A percentile compares a stretch with the other conserved stretches of the same genome.
Conservation (phyloP, 371 early-diverging fungal species). For the Cokeromyces recurvatus region DNA sequence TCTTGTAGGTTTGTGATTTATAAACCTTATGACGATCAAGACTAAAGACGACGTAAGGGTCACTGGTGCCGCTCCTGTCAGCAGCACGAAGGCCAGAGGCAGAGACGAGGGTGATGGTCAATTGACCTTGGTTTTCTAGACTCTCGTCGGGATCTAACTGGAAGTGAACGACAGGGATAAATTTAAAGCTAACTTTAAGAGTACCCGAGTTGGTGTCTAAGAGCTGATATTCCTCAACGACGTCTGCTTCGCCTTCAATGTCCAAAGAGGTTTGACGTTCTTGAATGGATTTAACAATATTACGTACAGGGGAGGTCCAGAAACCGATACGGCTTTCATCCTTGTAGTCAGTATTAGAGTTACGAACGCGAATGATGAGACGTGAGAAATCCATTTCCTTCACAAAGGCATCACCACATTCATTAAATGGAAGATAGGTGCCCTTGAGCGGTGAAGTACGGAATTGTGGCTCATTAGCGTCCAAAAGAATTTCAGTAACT, state of each 20-base stretch:
- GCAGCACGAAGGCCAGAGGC: slow-evolving; percentile 35
- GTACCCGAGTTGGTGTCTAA: slow-evolving; percentile 13
- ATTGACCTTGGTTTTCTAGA: slow-evolving; percentile 33
- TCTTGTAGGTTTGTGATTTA: slow-evolving; percentile 71
- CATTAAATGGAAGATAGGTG: slow-evolving; percentile 13
- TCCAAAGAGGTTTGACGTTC: not conserved
- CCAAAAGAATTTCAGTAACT: slow-evolving; percentile 24
- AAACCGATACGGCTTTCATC: slow-evolving; percentile 13
- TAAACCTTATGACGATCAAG: slow-evolving; percentile 69
- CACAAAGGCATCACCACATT: slow-evolving; percentile 32
- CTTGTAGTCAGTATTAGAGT: slow-evolving; percentile 13
- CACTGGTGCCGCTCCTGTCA: slow-evolving; percentile 57
- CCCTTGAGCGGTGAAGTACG: slow-evolving; percentile 21
- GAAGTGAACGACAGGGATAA: slow-evolving; percentile 23
- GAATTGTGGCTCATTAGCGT: slow-evolving; percentile 31
- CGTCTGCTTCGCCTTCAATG: slow-evolving; percentile 2
- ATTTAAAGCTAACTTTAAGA: slow-evolving; percentile 21
- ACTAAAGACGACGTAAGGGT: slow-evolving; percentile 68
- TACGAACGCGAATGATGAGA: slow-evolving; percentile 15
- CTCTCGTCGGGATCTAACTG: slow-evolving; percentile 28
- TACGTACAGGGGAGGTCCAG: slow-evolving; percentile 16
- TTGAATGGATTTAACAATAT: slow-evolving; percentile 14
- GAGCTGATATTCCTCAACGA: slow-evolving; percentile 4
- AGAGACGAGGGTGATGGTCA: slow-evolving; percentile 22
- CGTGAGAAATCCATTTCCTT: slow-evolving; percentile 32